A percentile compares a stretch with the other conserved stretches of the same genome.
Evolutionary conservation across 495 filamentous ascomycete genomes (phyloP).

Genomic region (Aspergillus cristatus): DNA sequence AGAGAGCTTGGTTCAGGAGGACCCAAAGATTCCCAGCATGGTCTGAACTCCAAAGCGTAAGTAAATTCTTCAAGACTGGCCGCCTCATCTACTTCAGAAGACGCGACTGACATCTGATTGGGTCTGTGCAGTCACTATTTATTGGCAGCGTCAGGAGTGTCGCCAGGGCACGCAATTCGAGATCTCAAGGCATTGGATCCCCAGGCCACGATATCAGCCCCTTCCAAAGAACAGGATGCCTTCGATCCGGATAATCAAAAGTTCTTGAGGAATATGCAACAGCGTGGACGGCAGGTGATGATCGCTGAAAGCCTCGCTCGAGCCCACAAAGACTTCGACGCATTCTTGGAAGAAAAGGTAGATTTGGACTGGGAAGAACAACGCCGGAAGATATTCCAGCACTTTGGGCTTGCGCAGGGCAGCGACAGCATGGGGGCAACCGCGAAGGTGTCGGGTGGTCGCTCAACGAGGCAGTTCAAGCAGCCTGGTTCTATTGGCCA

Average conservation of each 20-base stretch:
- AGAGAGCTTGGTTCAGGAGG: constrained; percentile 59
- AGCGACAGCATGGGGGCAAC: constrained; percentile 35
- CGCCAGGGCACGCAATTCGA: constrained; percentile 64
- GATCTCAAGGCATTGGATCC: constrained; percentile 59
- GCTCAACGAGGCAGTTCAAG: constrained; percentile 39
- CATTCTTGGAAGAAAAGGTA: constrained; percentile 86
- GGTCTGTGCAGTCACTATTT: constrained; percentile 69
- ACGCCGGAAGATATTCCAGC: constrained; percentile 83
- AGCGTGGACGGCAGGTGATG: constrained; percentile 84
- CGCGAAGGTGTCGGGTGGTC: constrained; percentile 49
- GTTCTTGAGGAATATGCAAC: constrained; percentile 74
- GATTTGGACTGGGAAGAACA: constrained; percentile 94
- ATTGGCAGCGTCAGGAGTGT: constrained; percentile 80
- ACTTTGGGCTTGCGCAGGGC: constrained; percentile 78
- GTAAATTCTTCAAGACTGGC: constrained; percentile 15
- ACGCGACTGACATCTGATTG: too few species aligned
- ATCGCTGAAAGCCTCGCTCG: constrained; percentile 80
- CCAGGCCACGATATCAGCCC: constrained; percentile 30
- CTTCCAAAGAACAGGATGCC: constrained; percentile 33
- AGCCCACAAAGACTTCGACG: constrained; percentile 81
- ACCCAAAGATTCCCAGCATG: constrained; percentile 33
- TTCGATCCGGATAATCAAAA: constrained; percentile 73
- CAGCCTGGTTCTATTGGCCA: constrained; percentile 19
- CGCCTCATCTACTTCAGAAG: too few species aligned
- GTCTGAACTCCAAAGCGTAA: constrained; percentile 56